Base-by-base conservation (phyloP, 2,329 filamentous ascomycete species). In the Alternaria postmessia region DNA sequence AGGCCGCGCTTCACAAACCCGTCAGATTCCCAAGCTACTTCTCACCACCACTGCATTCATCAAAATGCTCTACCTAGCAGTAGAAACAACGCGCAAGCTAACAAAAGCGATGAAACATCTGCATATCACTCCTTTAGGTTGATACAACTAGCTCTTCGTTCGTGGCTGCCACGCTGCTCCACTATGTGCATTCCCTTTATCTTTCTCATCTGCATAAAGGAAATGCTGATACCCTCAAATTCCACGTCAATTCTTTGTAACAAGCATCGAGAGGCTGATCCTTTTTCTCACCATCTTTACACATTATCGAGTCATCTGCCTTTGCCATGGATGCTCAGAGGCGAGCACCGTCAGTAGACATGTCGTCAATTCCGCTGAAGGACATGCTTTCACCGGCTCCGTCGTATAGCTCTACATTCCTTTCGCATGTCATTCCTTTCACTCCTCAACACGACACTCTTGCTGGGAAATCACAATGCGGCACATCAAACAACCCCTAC, bases 321-420 rank as follows among this genome's bases (percentile, higher is more conserved):
- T 18, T 14, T 6, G 32, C 34, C 36, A 70, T 69, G 62, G 46
- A 54, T 30, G 39, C 26, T 42, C 56, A 61, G 22, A 62, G 51
- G 26, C 59, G 61, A 57, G 51, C 54, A 48, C 48, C 43, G 7
- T 67, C 64, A 9, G 54, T 60, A 28, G 62, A 71, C 54, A 67
- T 71, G 18, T 46, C 61, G 30, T 64, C 60, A 8, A 53, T 60
- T 26, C 56, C 64, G 14, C 41, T 47, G 44, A 57, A 57, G n/a
- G 24, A 52, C 26, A 32, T 55, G n/a, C 47, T 26, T 7, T 72
- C 68, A 7, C 70, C 71, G 34, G 64, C 69, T 32, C 71, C 71
- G 43, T 61, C 66, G n/a, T 74, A 74, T 57, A 61, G 51, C 11
- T 68, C 67, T 12, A 64, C 65, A 22, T 63, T 67, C 39, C 28